A percentile compares a stretch with the other conserved stretches of the same genome.
These are phyloP conservation scores for Recurvomyces mirabilis DNA, from an alignment of 495 filamentous ascomycete genomes.

Conservation along the genomic window DNA sequence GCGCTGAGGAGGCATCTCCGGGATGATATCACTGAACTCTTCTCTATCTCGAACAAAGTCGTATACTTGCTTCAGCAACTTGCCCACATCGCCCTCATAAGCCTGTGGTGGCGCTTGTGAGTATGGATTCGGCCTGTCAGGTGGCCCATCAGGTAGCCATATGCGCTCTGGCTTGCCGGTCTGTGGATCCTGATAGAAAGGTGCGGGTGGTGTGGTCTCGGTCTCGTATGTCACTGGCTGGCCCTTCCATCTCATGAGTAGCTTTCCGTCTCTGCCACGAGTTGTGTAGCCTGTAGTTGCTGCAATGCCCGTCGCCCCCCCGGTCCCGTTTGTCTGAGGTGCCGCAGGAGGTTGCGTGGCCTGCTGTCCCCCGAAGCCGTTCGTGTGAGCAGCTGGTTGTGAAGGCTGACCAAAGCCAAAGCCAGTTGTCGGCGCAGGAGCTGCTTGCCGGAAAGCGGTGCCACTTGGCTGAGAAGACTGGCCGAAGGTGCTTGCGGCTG, in stretches of 20 bases:
- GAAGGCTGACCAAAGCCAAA: neutral
- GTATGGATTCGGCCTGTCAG: conserved; percentile 23
- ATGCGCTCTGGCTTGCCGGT: conserved; percentile 45
- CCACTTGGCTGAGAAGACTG: conserved; percentile 3
- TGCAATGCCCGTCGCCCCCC: neutral
- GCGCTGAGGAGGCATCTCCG: conserved; percentile 57
- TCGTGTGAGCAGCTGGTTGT: neutral
- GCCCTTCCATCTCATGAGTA: conserved; percentile 43
- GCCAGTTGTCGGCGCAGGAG: neutral
- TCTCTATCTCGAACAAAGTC: conserved; percentile 48
- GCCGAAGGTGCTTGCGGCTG: conserved; percentile 3
- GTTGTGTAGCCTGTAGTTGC: conserved; percentile 2
- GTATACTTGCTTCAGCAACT: conserved; percentile 47
- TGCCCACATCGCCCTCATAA: conserved; percentile 34
- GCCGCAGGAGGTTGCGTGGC: neutral
- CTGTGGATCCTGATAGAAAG: conserved; percentile 40
- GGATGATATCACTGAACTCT: conserved; percentile 54
- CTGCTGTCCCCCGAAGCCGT: neutral
- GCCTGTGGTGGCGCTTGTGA: conserved; percentile 43
- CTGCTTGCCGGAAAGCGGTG: neutral
- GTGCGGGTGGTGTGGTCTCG: conserved; percentile 14
- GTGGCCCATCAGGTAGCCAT: conserved; percentile 62
- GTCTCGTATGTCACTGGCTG: conserved; percentile 41
- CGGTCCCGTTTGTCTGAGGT: neutral
- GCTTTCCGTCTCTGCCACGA: neutral